Evolutionary conservation across 495 filamentous ascomycete genomes (phyloP), one percentile per base, ranked within the genome.

Genomic region (Entonaema liquescens): DNA sequence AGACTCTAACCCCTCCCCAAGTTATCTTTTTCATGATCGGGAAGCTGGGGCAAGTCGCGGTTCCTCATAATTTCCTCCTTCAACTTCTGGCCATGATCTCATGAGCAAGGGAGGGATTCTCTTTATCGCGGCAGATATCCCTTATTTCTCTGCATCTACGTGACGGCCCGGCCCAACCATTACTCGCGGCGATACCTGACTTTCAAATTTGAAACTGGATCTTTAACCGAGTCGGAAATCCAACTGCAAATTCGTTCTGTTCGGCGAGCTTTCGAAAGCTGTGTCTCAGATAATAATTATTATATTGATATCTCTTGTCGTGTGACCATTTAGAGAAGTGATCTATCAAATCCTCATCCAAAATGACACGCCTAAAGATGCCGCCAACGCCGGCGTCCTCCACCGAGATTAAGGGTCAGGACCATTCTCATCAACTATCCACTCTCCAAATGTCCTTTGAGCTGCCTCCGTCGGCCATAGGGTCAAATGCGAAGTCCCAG

Each of bases 311-410:
- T 2, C 50, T 59, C 47, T 47, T 67, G 58, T 69, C 54, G 67
- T 67, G 67, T 66, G 67, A 69, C 62, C 31, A 64, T n/a, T 11
- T 15, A 9, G 59, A 59, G 8, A 47, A 47, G 50, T 33, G 11
- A 38, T 19, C 7, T 11, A 68, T 60, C 26, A 62, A 9, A 69
- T 65, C 55, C 33, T 42, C 59, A 36, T 56, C 68, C 70, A 85
- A 65, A 71, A 95, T 96, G 92, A 90, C 91, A 82, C 90, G 86
- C 54, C 82, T 87, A 52, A 83, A 83, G 61, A 83, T 90, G 50
- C 93, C 91, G 42, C 94, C 93, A 44, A 97, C 94, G 5, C 95
- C 95, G 26, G 89, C 89, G 57, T 92, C 93, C 57, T 96, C 93
- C 12, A 90, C 90, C 40, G 93, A 96, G 74, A 89, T 97, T 73